These are phyloP conservation scores for sorghum (Sorghum bicolor) DNA, from an alignment of 176 grass and related monocot genomes.

Conservation along the genomic window DNA sequence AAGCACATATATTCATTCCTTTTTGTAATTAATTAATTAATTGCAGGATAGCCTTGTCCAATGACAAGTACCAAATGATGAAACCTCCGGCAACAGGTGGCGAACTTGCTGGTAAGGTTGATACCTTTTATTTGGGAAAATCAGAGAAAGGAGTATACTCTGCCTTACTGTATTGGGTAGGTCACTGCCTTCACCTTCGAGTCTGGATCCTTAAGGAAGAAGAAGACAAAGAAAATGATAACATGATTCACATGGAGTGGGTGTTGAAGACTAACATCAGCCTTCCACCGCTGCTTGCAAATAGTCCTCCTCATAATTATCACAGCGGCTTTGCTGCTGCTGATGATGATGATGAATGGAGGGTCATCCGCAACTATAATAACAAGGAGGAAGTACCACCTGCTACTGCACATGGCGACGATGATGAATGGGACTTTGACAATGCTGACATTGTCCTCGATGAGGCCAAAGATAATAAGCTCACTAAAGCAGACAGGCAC, in stretches of 20 bases:
- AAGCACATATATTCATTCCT: too few species aligned
- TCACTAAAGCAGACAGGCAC: neutral
- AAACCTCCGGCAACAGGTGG: neutral
- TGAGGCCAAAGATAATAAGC: too few species aligned
- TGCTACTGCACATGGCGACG: neutral
- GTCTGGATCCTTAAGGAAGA: neutral
- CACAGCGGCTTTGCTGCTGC: neutral
- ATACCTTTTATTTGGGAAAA: neutral
- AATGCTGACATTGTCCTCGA: neutral
- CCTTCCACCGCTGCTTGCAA: neutral
- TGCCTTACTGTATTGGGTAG: neutral
- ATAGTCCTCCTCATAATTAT: too few species aligned
- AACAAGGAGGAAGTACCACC: neutral
- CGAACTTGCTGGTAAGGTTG: neutral
- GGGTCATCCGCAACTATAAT: neutral
- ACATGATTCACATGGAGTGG: neutral
- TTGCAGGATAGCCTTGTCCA: neutral
- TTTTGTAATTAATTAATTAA: too few species aligned
- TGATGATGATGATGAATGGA: neutral
- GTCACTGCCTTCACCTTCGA: neutral
- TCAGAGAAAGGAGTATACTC: neutral
- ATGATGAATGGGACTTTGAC: conserved; percentile 1
- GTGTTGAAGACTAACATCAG: neutral
- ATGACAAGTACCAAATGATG: conserved; percentile 1
- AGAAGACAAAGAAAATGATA: too few species aligned